A percentile compares a stretch with the other conserved stretches of the same genome.
Conservation (phyloP, 768 basidiomycete genomes). For the Serpula lacrymans region DNA sequence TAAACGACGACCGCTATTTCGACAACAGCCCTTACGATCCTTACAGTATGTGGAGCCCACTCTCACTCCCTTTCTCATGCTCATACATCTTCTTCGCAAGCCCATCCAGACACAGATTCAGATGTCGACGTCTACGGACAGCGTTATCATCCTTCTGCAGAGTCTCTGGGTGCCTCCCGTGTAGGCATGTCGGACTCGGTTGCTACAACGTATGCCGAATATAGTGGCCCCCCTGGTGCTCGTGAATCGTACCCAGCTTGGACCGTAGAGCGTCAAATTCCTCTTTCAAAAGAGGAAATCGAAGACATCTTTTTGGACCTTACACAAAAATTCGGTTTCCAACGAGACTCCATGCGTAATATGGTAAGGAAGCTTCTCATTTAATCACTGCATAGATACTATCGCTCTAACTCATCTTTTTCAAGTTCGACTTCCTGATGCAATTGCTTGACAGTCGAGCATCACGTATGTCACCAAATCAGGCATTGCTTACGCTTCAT, state of each 20-base stretch:
- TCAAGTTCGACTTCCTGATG: conserved; percentile 95
- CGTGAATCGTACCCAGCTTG: conserved; percentile 94
- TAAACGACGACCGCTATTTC: conserved; percentile 52
- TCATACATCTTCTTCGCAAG: conserved; percentile 32
- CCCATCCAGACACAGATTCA: conserved; percentile 80
- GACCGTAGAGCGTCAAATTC: conserved; percentile 88
- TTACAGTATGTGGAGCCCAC: conserved; percentile 44
- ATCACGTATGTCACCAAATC: conserved; percentile 95
- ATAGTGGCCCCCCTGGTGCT: conserved; percentile 47
- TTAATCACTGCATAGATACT: conserved; percentile 5
- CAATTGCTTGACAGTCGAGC: conserved; percentile 95
- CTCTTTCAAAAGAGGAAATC: conserved; percentile 98
- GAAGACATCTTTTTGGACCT: conserved; percentile 98
- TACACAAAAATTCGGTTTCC: conserved; percentile 98
- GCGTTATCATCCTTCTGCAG: conserved; percentile 69
- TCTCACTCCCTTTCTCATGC: conserved; percentile 5
- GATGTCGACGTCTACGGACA: conserved; percentile 73
- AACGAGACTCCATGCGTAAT: conserved; percentile 91
- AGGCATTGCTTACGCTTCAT: conserved; percentile 91
- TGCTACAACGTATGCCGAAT: conserved; percentile 71
- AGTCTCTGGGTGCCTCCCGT: conserved; percentile 65
- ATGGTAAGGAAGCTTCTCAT: conserved; percentile 56
- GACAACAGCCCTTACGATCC: conserved; percentile 62
- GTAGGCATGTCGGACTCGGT: conserved; percentile 65
- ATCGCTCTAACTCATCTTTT: conserved; percentile 7